A percentile compares a stretch with the other conserved stretches of the same genome.
These are phyloP conservation scores for Inga laurina DNA, from an alignment of 306 rosid genomes.

Conservation along the genomic window DNA sequence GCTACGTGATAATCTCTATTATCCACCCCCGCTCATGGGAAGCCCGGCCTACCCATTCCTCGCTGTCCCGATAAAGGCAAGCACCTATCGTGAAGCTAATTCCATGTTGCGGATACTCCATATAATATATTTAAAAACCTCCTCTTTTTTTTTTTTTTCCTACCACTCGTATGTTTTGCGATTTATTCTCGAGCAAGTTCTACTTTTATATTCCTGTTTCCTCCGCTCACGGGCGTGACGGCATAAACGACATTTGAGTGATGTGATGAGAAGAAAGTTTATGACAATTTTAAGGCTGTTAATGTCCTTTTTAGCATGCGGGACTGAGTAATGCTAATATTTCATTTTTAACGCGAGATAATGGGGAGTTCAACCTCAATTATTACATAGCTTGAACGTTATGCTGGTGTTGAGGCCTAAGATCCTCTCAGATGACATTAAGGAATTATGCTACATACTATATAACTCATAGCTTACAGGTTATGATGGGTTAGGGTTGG, in stretches of 20 bases:
- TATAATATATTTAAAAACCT: not conserved
- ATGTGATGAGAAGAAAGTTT: not conserved
- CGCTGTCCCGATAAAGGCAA: not conserved
- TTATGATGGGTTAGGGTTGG: too few species aligned
- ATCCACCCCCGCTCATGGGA: not conserved
- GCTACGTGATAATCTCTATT: not conserved
- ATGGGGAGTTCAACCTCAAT: too few species aligned
- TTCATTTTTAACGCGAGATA: too few species aligned
- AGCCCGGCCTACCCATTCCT: not conserved
- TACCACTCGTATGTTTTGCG: not conserved
- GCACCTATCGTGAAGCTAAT: not conserved
- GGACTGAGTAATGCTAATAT: too few species aligned
- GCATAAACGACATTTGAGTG: not conserved
- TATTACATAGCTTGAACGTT: too few species aligned
- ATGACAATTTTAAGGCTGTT: too few species aligned
- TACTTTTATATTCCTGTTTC: not conserved
- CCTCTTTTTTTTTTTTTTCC: not conserved
- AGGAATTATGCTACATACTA: too few species aligned
- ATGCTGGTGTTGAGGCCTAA: too few species aligned
- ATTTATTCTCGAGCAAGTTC: not conserved
- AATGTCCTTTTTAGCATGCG: too few species aligned
- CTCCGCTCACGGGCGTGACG: not conserved
- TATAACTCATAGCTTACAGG: too few species aligned
- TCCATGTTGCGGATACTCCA: not conserved
- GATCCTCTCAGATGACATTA: too few species aligned